Evolutionary conservation across 805 yeast species (phyloP).

Genomic region (Clavispora carvajalis): DNA sequence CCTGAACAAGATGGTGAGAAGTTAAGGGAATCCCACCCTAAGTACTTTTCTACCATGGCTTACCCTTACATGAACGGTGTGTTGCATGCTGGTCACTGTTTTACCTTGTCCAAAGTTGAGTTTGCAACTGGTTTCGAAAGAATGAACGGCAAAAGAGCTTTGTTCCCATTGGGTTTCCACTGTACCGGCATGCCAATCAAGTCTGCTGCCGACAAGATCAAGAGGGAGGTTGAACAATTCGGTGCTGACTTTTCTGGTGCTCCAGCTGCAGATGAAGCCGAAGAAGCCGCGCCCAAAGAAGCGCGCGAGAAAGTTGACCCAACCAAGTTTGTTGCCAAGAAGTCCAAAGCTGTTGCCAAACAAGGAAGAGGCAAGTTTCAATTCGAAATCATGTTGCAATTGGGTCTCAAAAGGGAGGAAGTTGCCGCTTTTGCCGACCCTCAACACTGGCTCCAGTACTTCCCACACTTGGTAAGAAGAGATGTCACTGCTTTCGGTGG

Average conservation of each 20-base stretch:
- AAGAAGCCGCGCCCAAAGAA: conserved; percentile 24
- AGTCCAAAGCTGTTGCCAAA: conserved; percentile 91
- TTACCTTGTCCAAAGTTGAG: conserved; percentile 91
- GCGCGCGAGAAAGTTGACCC: conserved; percentile 58
- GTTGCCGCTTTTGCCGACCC: conserved; percentile 87
- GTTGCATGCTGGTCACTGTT: conserved; percentile 94
- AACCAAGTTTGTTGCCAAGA: conserved; percentile 87
- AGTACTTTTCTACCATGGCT: conserved; percentile 90
- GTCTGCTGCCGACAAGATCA: conserved; percentile 92
- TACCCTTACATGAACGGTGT: conserved; percentile 99
- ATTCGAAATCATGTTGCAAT: conserved; percentile 92
- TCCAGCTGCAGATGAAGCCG: conserved; percentile 58
- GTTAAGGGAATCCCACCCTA: conserved; percentile 74
- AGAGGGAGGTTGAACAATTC: conserved; percentile 86
- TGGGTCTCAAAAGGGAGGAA: conserved; percentile 81
- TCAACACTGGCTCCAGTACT: conserved; percentile 81
- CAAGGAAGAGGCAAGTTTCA: conserved; percentile 93
- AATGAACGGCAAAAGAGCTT: conserved; percentile 86
- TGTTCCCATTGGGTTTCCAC: conserved; percentile 96
- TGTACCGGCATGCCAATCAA: conserved; percentile 99
- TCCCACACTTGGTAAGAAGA: conserved; percentile 83
- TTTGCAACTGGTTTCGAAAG: conserved; percentile 91
- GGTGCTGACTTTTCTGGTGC: conserved; percentile 73
- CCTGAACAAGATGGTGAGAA: conserved; percentile 50
- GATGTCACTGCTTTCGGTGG: conserved; percentile 84